Evolutionary conservation across 2,329 filamentous ascomycete species (phyloP), one percentile per base, ranked within the genome.

Genomic region (Fusarium tjaetaba): DNA sequence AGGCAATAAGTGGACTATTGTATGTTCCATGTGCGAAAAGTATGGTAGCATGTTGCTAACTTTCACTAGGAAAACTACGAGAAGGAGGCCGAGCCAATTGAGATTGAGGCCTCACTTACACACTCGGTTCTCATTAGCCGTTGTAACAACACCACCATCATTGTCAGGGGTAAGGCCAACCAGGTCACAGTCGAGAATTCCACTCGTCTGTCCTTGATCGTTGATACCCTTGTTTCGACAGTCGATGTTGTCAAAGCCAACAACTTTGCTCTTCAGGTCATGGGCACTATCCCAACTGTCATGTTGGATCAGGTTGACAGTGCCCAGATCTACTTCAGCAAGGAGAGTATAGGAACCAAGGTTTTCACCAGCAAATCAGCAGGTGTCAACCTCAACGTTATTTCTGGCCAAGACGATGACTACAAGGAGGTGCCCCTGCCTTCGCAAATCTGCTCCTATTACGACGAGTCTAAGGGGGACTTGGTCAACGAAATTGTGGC

Each of bases 181-280:
- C 95, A 96, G n/a, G 93, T 99, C 71, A 96, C 95, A 10, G 89
- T 98, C 76, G 96, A 98, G 84, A 98, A 98, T 85, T 96, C 92
- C 63, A 90, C 88, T 52, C 92, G 94, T 56, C 87, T 97, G 24
- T 97, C 94, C 34, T 89, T 99, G 60, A 90, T 98, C 58, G 89
- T 98, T 61, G 96, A 98, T 78, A 94, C 91, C 2, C 90, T 98
- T 16, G 94, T 98, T 53, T 97, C 94, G 55, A 94, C 93, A 38
- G 90, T 99, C 64, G 96, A 99, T 79, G 93, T 97, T 30, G 96
- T 99, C 86, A 98, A 98, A 85, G 96, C 93, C 53, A 90, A 93
- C 76, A 97, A 96, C 82, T 97, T 99, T 81, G 95, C 95, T 20
- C 86, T 98, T n/a, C 95, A 98, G 83, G 93, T 99, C 59, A 85